Conservation (phyloP, 2,329 filamentous ascomycete species). For the Chalaropsis thielavioides region DNA sequence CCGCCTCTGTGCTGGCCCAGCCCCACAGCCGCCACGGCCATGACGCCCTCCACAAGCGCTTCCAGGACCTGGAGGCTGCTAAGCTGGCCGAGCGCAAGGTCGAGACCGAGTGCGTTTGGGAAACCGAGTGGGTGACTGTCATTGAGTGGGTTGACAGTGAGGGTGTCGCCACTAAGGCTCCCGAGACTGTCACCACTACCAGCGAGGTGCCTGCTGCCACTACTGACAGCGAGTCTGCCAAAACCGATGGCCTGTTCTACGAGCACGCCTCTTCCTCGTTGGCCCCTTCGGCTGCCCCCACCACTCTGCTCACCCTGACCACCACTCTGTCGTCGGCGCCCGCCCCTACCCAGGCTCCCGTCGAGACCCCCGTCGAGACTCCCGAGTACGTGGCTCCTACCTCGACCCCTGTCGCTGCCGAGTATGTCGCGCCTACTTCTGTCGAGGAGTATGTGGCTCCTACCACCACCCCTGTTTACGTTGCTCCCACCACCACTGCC, state of each 20-base stretch:
- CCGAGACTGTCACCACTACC: slow-evolving; percentile 19
- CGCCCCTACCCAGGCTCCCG: slow-evolving; percentile 20
- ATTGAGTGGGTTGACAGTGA: slow-evolving; percentile 32
- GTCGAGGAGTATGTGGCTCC: neutral
- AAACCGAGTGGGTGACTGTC: slow-evolving; percentile 31
- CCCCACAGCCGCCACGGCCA: slow-evolving; percentile 31
- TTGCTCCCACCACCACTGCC: slow-evolving; percentile 17
- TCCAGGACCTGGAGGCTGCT: neutral
- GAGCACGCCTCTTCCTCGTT: slow-evolving; percentile 9
- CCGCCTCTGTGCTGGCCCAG: slow-evolving; percentile 35
- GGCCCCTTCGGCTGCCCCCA: neutral
- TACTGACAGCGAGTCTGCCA: slow-evolving; percentile 6
- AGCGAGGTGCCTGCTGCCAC: slow-evolving; percentile 20
- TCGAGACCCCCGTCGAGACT: slow-evolving; percentile 19
- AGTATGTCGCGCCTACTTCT: neutral
- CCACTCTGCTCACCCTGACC: neutral
- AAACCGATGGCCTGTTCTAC: slow-evolving; percentile 5
- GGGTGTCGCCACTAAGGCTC: slow-evolving; percentile 10
- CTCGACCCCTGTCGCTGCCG: neutral
- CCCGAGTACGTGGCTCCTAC: slow-evolving; percentile 8
- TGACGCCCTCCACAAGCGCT: slow-evolving; percentile 25
- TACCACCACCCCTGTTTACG: slow-evolving; percentile 7
- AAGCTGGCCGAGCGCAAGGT: slow-evolving; percentile 6
- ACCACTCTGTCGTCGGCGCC: slow-evolving; percentile 19
- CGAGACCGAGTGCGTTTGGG: slow-evolving; percentile 26